Conservation (phyloP, 225 moss, liverwort and hornwort genomes). For the Antitrichia curtipendula region DNA sequence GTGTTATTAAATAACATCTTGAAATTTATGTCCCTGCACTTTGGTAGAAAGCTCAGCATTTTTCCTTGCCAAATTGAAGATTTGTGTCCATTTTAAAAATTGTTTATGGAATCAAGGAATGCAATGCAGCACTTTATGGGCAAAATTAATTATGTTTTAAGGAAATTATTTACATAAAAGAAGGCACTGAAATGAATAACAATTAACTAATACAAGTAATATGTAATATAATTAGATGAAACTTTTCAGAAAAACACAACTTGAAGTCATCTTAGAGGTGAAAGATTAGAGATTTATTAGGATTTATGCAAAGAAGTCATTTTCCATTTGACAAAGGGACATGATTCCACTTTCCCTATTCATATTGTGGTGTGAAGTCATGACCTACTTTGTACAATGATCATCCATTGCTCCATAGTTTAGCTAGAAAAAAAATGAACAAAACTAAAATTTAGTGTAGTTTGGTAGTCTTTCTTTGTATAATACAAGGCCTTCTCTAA, state of each 20-base stretch:
- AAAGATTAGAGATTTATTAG: neutral
- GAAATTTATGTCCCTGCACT: neutral
- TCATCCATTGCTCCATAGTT: neutral
- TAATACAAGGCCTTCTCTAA: no score
- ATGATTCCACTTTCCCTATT: neutral
- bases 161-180: accelerated
- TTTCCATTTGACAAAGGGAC: neutral
- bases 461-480: no score
- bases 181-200: neutral
- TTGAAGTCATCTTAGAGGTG: neutral
- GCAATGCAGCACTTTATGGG: accelerated
- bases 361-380: accelerated
- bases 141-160: neutral
- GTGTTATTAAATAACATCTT: neutral
- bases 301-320: neutral
- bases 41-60: no score
- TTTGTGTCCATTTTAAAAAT: no score
- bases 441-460: no score
- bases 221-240: neutral
- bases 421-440: no score
- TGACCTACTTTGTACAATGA: neutral
- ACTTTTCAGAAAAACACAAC: neutral
- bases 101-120: neutral
- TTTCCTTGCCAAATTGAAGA: neutral
- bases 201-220: neutral